Evolutionary conservation across 2,329 filamentous ascomycete species (phyloP).

Genomic region (Aspergillus sp.): DNA sequence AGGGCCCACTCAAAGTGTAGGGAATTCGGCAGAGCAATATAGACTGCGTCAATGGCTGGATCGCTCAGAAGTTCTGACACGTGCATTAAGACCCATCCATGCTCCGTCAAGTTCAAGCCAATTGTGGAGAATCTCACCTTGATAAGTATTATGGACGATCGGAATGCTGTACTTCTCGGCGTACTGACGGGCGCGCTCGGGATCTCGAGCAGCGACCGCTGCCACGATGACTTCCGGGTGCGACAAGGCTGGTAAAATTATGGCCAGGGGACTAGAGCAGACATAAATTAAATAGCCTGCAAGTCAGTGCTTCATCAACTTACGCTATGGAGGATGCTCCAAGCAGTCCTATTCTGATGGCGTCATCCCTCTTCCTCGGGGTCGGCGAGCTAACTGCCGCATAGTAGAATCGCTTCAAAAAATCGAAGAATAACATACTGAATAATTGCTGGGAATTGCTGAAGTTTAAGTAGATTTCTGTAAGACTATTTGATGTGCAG

Average conservation of each 20-base stretch:
- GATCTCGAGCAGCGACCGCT: slow-evolving; percentile 56
- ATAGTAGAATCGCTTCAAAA: not conserved
- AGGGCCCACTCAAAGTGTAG: slow-evolving; percentile 52
- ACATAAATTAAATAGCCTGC: not conserved
- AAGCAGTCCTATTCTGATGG: slow-evolving; percentile 23
- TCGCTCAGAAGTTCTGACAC: slow-evolving; percentile 34
- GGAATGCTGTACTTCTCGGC: slow-evolving; percentile 57
- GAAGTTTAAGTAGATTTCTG: not conserved
- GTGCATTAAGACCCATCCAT: not conserved
- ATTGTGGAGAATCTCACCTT: slow-evolving; percentile 38
- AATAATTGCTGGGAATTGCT: too few species aligned
- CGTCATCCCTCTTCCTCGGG: slow-evolving; percentile 16
- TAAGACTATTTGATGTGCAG: not conserved
- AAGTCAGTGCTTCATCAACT: not conserved
- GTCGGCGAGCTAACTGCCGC: not conserved
- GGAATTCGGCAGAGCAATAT: slow-evolving; percentile 51
- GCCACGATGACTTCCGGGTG: slow-evolving; percentile 58
- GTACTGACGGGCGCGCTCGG: slow-evolving; percentile 48
- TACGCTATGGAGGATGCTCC: slow-evolving; percentile 27
- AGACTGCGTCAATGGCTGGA: slow-evolving; percentile 38
- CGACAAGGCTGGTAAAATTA: slow-evolving; percentile 51
- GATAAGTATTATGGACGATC: slow-evolving; percentile 38
- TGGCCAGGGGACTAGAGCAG: slow-evolving; percentile 19
- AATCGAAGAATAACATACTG: not conserved
- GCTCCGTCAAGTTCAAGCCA: not conserved